Evolutionary conservation across 192 early-diverging fungal genomes (phyloP).

Genomic region (Gamsiella multidivaricata): DNA sequence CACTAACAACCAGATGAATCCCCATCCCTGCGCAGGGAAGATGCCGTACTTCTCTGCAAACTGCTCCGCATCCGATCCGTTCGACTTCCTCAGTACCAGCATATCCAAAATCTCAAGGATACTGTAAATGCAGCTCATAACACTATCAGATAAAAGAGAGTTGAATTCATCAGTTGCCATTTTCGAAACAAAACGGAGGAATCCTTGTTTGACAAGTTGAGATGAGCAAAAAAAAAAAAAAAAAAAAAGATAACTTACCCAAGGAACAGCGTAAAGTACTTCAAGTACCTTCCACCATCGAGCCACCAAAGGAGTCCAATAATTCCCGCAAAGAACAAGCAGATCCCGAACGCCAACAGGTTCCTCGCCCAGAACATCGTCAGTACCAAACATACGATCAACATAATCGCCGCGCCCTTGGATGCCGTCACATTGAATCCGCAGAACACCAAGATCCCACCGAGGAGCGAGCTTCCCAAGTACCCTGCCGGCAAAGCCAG

Average conservation of each 20-base stretch:
- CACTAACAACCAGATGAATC: constrained; percentile 90
- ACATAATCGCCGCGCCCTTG: constrained; percentile 86
- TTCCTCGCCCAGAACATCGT: constrained; percentile 91
- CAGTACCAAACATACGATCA: constrained; percentile 84
- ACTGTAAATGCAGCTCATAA: constrained; percentile 93
- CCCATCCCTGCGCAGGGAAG: constrained; percentile 86
- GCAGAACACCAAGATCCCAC: constrained; percentile 92
- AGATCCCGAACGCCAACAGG: constrained; percentile 86
- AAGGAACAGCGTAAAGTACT: constrained; percentile 94
- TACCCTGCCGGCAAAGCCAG: constrained; percentile 91
- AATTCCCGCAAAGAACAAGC: constrained; percentile 84
- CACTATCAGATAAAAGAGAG: constrained; percentile 59
- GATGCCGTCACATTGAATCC: constrained; percentile 90
- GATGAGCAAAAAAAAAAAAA: neutral
- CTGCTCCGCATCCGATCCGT: constrained; percentile 92
- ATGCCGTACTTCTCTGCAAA: constrained; percentile 84
- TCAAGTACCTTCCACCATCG: constrained; percentile 73
- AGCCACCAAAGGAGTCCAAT: constrained; percentile 89
- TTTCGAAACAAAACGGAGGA: neutral
- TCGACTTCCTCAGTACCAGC: constrained; percentile 88
- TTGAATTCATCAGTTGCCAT: neutral
- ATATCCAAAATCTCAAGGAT: constrained; percentile 98
- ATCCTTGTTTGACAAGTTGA: too few species aligned
- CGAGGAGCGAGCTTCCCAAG: constrained; percentile 88
- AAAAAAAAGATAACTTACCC: constrained; percentile 62